phyloP scores from a whole-genome alignment of 768 basidiomycete genomes.

The Leccinum rimulosum region DNA sequence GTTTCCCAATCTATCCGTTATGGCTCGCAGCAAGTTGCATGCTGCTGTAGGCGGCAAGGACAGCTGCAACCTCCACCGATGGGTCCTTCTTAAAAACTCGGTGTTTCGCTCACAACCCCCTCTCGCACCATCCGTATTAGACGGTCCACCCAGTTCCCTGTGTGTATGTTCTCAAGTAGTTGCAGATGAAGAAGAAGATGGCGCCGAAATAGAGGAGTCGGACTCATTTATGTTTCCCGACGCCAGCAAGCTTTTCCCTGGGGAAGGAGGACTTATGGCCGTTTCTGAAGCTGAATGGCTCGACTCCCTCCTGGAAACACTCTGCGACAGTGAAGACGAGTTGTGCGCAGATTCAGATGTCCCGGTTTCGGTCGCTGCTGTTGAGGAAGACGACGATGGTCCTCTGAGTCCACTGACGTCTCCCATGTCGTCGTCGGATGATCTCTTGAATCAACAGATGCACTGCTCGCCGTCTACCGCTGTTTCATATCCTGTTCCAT shows the following conservation, averaged over 20 bases:
- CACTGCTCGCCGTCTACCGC: conserved; percentile 48
- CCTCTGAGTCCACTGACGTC: conserved; percentile 61
- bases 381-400: conserved; percentile 58
- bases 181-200: conserved; percentile 54
- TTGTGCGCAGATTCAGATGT: conserved; percentile 44
- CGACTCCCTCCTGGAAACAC: conserved; percentile 72
- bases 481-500: conserved; percentile 61
- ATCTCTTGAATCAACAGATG: conserved; percentile 54
- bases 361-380: conserved; percentile 45
- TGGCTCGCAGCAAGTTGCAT: conserved; percentile 76
- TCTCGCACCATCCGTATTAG: conserved; percentile 31
- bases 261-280: conserved; percentile 31
- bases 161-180: conserved; percentile 36
- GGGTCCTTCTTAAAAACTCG: conserved; percentile 87
- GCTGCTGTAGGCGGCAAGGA: conserved; percentile 59
- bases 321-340: conserved; percentile 71
- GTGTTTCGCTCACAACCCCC: conserved; percentile 53
- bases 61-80: conserved; percentile 75
- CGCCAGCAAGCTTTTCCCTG: conserved; percentile 53
- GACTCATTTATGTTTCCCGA: conserved; percentile 84
- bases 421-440: conserved; percentile 77
- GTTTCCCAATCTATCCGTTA: conserved; percentile 48
- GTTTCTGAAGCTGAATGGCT: conserved; percentile 78
- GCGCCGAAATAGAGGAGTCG: conserved; percentile 39
- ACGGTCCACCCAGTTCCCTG: conserved; percentile 18